Conservation (phyloP, 179 eudicot genomes). For the Drosera spatulata region DNA sequence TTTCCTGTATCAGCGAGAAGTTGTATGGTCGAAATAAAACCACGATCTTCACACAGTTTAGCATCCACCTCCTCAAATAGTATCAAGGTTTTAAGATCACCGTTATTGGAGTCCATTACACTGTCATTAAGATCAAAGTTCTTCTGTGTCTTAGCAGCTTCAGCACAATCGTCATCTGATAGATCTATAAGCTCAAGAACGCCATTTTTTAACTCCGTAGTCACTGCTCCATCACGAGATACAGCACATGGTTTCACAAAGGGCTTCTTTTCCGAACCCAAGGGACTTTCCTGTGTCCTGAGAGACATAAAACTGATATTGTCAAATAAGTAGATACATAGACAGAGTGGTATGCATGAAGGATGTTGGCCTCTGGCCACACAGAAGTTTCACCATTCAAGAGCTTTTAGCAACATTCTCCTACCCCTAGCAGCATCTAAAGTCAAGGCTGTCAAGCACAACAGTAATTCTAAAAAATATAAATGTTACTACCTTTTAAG, state of each 20-base stretch:
- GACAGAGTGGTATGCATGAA: too few species aligned
- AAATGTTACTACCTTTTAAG: conserved; percentile 52
- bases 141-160: conserved; percentile 14
- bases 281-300: conserved; percentile 46
- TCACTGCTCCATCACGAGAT: conserved; percentile 6
- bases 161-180: conserved; percentile 35
- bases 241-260: conserved; percentile 21
- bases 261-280: conserved; percentile 30
- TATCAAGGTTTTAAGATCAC: conserved; percentile 59
- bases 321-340: too few species aligned
- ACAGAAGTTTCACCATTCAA: too few species aligned
- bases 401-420: too few species aligned
- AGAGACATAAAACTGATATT: conserved; percentile 3
- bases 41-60: conserved; percentile 67
- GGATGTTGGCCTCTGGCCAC: too few species aligned
- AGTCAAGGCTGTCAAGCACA: too few species aligned
- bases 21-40: conserved; percentile 73
- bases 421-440: too few species aligned
- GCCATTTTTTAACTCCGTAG: conserved; percentile 24
- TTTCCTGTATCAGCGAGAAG: conserved; percentile 83
- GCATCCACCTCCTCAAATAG: conserved; percentile 92
- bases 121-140: conserved; percentile 15
- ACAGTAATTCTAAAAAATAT: neutral
- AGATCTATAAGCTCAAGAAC: conserved; percentile 39
- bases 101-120: conserved; percentile 25